A percentile compares a stretch with the other conserved stretches of the same genome.
Conservation (phyloP, 345 rosid species). For the Crucihimalaya himalaica region DNA sequence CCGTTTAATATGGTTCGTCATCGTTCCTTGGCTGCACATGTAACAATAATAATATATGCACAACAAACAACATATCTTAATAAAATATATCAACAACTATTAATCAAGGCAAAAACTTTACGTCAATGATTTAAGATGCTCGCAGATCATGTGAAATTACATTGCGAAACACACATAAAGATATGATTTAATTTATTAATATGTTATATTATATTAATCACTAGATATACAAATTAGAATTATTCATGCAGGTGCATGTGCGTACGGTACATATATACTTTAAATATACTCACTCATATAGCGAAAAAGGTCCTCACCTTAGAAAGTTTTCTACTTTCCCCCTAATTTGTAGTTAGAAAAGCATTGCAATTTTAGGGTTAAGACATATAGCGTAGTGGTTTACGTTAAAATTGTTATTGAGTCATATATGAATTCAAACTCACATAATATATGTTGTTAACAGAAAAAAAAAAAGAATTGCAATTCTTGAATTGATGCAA, state of each 20-base stretch:
- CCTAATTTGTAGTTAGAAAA: neutral
- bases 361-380: neutral
- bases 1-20: slow-evolving; percentile 11
- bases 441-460: neutral
- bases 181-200: neutral
- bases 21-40: slow-evolving; percentile 39
- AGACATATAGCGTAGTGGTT: neutral
- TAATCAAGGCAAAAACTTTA: slow-evolving; percentile 33
- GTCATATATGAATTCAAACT: neutral
- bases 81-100: slow-evolving; percentile 21
- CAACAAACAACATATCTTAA: slow-evolving; percentile 31
- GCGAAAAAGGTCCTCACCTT: slow-evolving; percentile 12
- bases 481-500: neutral
- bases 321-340: neutral
- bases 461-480: too few relatives aligned
- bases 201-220: slow-evolving; percentile 18
- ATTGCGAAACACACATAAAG: slow-evolving; percentile 18
- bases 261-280: slow-evolving; percentile 7
- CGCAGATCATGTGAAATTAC: slow-evolving; percentile 40
- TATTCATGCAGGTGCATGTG: slow-evolving; percentile 36
- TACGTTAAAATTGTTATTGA: neutral
- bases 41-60: slow-evolving; percentile 10
- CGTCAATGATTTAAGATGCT: slow-evolving; percentile 44
- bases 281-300: slow-evolving; percentile 12
- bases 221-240: slow-evolving; percentile 22